phyloP scores from a whole-genome alignment of 768 basidiomycete species.

The Hericium rajendrae region DNA sequence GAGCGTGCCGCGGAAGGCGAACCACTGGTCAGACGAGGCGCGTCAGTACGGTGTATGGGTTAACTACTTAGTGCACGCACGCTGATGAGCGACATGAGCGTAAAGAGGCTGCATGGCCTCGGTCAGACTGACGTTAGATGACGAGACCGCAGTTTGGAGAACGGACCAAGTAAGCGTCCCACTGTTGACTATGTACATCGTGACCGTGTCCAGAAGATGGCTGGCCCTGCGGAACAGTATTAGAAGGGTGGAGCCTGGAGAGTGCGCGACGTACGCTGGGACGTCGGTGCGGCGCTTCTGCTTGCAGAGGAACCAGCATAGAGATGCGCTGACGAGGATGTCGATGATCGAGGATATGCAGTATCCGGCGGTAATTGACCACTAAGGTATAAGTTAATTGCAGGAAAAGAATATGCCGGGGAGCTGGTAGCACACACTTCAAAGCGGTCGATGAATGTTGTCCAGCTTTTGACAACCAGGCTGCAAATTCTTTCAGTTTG shows the following conservation, averaged over 20 bases:
- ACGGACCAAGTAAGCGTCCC: background rate
- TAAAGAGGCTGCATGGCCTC: background rate
- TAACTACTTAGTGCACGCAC: background rate
- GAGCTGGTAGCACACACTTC: background rate
- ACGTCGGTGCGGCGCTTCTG: background rate
- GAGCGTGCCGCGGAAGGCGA: background rate
- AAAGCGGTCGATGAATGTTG: background rate
- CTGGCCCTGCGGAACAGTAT: background rate
- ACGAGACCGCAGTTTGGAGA: background rate
- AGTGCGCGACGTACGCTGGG: background rate
- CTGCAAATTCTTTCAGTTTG: background rate
- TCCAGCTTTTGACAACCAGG: background rate
- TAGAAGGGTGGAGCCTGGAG: too few relatives aligned
- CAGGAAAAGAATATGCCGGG: background rate
- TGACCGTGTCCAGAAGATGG: background rate
- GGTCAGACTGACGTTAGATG: background rate
- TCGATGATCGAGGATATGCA: background rate
- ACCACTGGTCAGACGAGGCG: background rate
- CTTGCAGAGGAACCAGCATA: background rate
- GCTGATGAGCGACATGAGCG: background rate
- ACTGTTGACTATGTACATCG: background rate
- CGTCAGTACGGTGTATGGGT: too few relatives aligned
- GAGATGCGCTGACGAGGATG: background rate
- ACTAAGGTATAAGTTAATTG: background rate
- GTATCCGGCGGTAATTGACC: background rate